These are phyloP conservation scores for Thermothelomyces thermophilus DNA, from an alignment of 2,329 filamentous ascomycete species.

Conservation along the genomic window DNA sequence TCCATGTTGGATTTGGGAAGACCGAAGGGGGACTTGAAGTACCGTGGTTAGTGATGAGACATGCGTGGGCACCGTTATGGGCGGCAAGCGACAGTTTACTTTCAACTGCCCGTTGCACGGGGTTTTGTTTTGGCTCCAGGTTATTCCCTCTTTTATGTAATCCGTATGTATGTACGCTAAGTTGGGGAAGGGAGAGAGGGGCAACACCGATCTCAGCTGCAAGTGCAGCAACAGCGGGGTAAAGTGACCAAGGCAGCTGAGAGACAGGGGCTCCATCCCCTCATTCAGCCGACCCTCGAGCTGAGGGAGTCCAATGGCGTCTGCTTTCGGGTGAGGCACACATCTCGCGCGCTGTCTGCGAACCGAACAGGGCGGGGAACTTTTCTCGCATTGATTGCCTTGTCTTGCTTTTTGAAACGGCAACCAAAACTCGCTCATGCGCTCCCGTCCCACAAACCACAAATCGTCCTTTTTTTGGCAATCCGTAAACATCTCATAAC, in stretches of 20 bases:
- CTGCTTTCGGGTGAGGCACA: background rate
- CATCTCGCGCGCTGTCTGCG: too few relatives aligned
- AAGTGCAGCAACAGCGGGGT: conserved; percentile 4
- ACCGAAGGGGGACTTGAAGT: background rate
- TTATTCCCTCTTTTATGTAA: too few relatives aligned
- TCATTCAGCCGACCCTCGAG: background rate
- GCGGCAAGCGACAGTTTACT: background rate
- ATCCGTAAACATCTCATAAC: background rate
- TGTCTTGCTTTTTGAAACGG: background rate
- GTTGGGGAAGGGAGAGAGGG: background rate
- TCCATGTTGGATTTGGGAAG: conserved; percentile 11
- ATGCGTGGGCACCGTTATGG: too few relatives aligned
- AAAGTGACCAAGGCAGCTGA: background rate
- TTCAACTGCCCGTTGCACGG: too few relatives aligned
- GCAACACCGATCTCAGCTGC: background rate
- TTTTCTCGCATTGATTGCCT: too few relatives aligned
- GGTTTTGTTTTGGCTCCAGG: too few relatives aligned
- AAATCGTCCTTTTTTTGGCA: background rate
- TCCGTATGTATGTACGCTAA: too few relatives aligned
- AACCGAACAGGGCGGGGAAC: too few relatives aligned
- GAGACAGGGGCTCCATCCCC: background rate
- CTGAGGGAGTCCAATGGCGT: background rate
- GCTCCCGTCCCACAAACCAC: background rate
- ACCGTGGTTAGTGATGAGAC: background rate
- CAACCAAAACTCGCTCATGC: background rate